Percentiles rank a stretch among this genome's conserved stretches.
These are phyloP conservation scores for Kalmanozyma brasiliensis DNA, from an alignment of 1,284 basidiomycete species.

Conservation along the genomic window DNA sequence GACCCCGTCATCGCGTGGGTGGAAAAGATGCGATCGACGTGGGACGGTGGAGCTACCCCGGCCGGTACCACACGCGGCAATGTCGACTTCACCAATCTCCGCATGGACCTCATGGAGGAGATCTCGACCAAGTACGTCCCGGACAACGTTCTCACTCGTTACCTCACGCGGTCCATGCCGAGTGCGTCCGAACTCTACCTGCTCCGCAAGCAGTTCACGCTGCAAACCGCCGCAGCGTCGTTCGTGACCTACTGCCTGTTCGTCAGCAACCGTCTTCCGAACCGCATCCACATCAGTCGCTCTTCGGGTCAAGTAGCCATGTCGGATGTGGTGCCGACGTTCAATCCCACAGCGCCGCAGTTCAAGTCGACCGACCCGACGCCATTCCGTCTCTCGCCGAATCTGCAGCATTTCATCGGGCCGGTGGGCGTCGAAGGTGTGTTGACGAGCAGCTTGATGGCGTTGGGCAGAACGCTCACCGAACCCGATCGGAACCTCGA, in stretches of 20 bases:
- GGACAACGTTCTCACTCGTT: slow-evolving; percentile 87
- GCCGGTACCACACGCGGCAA: slow-evolving; percentile 38
- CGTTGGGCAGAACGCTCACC: slow-evolving; percentile 88
- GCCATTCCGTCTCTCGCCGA: slow-evolving; percentile 96
- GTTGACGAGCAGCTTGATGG: slow-evolving; percentile 85
- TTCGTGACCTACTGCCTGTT: slow-evolving; percentile 94
- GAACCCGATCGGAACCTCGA: slow-evolving; percentile 92
- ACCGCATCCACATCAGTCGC: slow-evolving; percentile 87
- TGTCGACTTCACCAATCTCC: slow-evolving; percentile 77
- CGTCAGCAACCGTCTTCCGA: slow-evolving; percentile 83
- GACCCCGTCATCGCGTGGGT: slow-evolving; percentile 74
- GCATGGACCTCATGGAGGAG: slow-evolving; percentile 91
- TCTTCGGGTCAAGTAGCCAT: slow-evolving; percentile 68
- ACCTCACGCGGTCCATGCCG: slow-evolving; percentile 87
- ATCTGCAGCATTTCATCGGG: slow-evolving; percentile 92
- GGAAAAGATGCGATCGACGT: slow-evolving; percentile 65
- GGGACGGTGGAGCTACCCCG: slow-evolving; percentile 38
- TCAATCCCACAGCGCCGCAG: slow-evolving; percentile 74
- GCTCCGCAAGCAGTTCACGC: slow-evolving; percentile 95
- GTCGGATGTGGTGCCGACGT: slow-evolving; percentile 65
- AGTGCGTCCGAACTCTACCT: slow-evolving; percentile 90
- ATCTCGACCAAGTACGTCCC: slow-evolving; percentile 89
- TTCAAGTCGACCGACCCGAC: slow-evolving; percentile 85
- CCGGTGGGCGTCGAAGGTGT: slow-evolving; percentile 90
- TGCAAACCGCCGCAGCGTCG: slow-evolving; percentile 85